Evolutionary conservation across 148 eudicot species (phyloP).

Genomic region (Oxyria digyna): DNA sequence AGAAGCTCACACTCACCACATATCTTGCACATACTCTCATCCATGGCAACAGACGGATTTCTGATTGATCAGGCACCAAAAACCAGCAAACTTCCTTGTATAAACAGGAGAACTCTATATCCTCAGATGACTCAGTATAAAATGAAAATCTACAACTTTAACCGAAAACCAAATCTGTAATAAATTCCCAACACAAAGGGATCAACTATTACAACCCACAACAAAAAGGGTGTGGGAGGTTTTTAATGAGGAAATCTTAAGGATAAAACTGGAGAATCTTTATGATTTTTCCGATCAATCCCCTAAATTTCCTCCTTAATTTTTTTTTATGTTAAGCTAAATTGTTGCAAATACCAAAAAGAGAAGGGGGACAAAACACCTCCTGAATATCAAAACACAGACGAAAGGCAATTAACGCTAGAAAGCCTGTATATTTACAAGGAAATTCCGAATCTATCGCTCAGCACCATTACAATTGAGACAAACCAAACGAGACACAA

Average conservation of each 20-base stretch:
- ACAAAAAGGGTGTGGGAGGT: conserved; percentile 36
- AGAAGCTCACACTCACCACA: conserved; percentile 30
- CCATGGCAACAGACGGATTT: conserved; percentile 50
- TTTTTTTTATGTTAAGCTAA: not conserved
- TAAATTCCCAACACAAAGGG: conserved; percentile 2
- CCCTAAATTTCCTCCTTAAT: conserved; percentile 5
- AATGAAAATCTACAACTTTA: conserved; percentile 14
- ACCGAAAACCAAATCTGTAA: conserved; percentile 15
- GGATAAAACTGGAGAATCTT: conserved; percentile 1
- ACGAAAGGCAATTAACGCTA: not conserved
- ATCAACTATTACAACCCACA: conserved; percentile 24
- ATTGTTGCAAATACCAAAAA: not conserved
- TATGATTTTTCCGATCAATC: conserved; percentile 11
- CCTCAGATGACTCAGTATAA: conserved; percentile 16
- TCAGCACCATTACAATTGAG: conserved; percentile 19
- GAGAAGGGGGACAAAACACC: not conserved
- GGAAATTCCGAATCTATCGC: not conserved
- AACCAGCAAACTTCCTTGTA: conserved; percentile 12
- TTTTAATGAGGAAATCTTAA: conserved; percentile 10
- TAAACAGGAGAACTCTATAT: conserved; percentile 4
- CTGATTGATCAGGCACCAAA: conserved; percentile 20
- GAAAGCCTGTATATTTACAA: conserved; percentile 5
- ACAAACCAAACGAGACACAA: conserved; percentile 10
- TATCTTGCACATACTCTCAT: conserved; percentile 11
- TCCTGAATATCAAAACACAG: conserved; percentile 7